phyloP scores from a whole-genome alignment of 306 rosid species.

The Ziziphus jujuba region DNA sequence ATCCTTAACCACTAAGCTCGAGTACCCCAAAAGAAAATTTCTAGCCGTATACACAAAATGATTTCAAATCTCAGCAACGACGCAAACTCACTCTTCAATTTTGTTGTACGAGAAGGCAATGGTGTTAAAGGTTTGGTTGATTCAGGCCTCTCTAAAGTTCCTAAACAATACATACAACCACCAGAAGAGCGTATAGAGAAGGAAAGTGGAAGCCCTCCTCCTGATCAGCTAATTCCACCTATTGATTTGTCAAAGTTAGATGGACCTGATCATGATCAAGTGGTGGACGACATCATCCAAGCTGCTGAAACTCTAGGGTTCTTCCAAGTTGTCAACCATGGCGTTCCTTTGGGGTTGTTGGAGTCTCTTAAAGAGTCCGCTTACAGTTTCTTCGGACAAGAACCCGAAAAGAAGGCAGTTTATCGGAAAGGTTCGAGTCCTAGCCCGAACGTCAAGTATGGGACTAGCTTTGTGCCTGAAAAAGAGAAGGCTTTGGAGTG shows the following conservation, averaged over 20 bases:
- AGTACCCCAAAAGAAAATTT: no score
- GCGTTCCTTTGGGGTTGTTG: slow-evolving; percentile 45
- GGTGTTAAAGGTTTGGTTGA: slow-evolving; percentile 67
- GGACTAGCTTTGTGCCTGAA: slow-evolving; percentile 70
- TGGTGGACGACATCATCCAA: slow-evolving; percentile 34
- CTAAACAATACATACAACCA: slow-evolving; percentile 58
- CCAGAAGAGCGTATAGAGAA: slow-evolving; percentile 42
- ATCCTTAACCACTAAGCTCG: no score
- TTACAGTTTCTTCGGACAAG: slow-evolving; percentile 42
- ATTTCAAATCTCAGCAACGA: not conserved
- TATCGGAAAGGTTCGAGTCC: slow-evolving; percentile 39
- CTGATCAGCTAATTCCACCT: slow-evolving; percentile 29
- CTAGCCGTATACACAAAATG: no score
- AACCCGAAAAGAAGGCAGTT: slow-evolving; percentile 41
- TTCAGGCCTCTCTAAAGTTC: slow-evolving; percentile 47
- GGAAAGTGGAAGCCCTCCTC: slow-evolving; percentile 9
- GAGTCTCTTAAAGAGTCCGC: slow-evolving; percentile 49
- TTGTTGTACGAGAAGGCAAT: slow-evolving; percentile 56
- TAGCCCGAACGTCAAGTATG: slow-evolving; percentile 42
- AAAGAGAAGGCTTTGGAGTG: slow-evolving; percentile 64
- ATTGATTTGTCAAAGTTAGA: slow-evolving; percentile 52
- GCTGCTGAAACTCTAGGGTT: slow-evolving; percentile 62
- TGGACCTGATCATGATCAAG: slow-evolving; percentile 47
- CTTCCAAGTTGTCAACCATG: slow-evolving; percentile 67
- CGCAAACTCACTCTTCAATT: slow-evolving; percentile 44